Evolutionary conservation across 768 basidiomycete genomes (phyloP), one percentile per base, ranked within the genome.

Genomic region (Cystofilobasidium capitatum): DNA sequence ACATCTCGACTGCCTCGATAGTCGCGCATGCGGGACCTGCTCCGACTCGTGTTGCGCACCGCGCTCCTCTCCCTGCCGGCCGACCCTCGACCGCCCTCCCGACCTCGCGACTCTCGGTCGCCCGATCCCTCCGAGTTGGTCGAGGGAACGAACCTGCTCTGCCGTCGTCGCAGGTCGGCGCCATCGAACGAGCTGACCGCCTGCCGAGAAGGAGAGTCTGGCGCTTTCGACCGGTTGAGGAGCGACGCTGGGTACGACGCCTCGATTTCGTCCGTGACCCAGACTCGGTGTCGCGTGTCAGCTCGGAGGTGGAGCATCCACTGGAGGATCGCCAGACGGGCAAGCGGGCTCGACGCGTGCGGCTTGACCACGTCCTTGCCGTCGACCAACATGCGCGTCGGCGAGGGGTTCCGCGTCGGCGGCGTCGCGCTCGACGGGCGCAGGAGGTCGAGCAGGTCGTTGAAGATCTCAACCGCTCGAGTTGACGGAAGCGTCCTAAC

Each of bases 301-400:
- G 88, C 91, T 64, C 94, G 82, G 24, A 98, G 79, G 17, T 90
- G 85, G 80, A 92, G 85, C 70, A 96, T 75, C 80, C 94, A 96
- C 74, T 91, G 89, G 24, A 98, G 79, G 5, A 87, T 81, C 16
- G 84, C 79, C 22, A 98, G 75, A 29, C 89, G 81, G 0, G 87
- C 86, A 45, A 83, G 80, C 0, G 83, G 72, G 37, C 79, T 78
- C 14, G 71, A 59, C 44, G 77, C 76, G 8, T 64, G 68, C 35
- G 63, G 62, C 14, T 45, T 51, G 9, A 58, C 55, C 3, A 17
- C 33, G 2, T 49, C 24, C 1, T 31, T 42, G 40, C 62, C 58
- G 22, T 57, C 60, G 22, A 26, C 26, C 24, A 49, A 59, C 45
- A 36, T 59, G n/a, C 62, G 45, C 26, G 36, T 45, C 12, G 68